Evolutionary conservation across 192 early-diverging fungal genomes (phyloP).

Genomic region (Coemansia sp.): DNA sequence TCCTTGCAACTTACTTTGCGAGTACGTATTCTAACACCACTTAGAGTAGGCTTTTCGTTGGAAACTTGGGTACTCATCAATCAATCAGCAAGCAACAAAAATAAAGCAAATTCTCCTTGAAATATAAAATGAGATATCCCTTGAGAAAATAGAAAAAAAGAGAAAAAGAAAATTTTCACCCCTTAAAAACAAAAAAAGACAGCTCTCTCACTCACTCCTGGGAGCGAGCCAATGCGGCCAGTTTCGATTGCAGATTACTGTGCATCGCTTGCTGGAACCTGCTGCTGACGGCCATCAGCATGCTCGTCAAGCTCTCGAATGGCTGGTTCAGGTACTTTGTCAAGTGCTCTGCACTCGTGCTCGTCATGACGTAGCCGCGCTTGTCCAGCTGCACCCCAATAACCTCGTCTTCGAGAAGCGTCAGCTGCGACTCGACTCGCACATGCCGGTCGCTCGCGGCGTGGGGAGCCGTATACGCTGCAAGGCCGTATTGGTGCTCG

Average conservation of each 20-base stretch:
- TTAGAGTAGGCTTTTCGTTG: conserved; percentile 54
- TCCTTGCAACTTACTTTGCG: conserved; percentile 46
- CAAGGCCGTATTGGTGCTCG: conserved; percentile 27
- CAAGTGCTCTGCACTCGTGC: neutral
- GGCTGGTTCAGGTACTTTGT: neutral
- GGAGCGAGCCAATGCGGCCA: neutral
- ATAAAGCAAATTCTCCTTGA: neutral
- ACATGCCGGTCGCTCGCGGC: neutral
- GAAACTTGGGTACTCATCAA: conserved; percentile 51
- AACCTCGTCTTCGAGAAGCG: conserved; percentile 11
- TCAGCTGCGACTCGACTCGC: conserved; percentile 6
- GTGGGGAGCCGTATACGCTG: conserved; percentile 1
- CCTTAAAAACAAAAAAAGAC: no score
- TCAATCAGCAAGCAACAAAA: conserved; percentile 10
- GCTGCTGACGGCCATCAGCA: conserved; percentile 24
- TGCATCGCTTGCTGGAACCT: conserved; percentile 33
- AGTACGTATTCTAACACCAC: conserved; percentile 51
- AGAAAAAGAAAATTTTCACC: no score
- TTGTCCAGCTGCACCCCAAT: conserved; percentile 8
- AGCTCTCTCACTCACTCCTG: no score
- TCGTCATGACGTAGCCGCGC: conserved; percentile 15
- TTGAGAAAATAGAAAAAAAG: conserved; percentile 8
- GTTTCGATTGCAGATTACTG: conserved; percentile 7
- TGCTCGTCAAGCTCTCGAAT: conserved; percentile 30
- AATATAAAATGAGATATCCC: conserved; percentile 5